These are phyloP conservation scores for Pharnaceum exiguum DNA, from an alignment of 148 eudicot genomes.

Conservation along the genomic window DNA sequence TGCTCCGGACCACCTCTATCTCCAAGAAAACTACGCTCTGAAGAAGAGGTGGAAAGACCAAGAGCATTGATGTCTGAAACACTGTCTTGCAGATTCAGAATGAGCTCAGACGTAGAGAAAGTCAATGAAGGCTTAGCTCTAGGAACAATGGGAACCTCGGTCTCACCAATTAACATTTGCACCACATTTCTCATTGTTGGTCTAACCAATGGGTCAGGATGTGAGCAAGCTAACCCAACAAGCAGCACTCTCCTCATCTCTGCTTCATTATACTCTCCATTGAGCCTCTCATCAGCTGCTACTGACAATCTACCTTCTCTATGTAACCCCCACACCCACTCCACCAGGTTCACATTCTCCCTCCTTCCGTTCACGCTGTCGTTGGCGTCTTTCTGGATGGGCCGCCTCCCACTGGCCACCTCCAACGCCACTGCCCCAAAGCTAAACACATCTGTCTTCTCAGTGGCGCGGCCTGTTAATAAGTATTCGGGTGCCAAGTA, in stretches of 20 bases:
- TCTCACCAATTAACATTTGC: slow-evolving; percentile 71
- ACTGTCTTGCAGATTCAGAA: slow-evolving; percentile 70
- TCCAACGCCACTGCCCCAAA: slow-evolving; percentile 76
- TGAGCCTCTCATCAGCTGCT: slow-evolving; percentile 45
- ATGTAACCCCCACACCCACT: slow-evolving; percentile 79
- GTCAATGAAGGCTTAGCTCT: slow-evolving; percentile 52
- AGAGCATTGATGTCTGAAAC: slow-evolving; percentile 73
- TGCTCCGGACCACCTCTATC: background rate
- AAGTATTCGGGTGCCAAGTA: slow-evolving; percentile 79
- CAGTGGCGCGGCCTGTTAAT: slow-evolving; percentile 61
- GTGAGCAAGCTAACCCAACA: slow-evolving; percentile 70
- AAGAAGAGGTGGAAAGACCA: slow-evolving; percentile 52
- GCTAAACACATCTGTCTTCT: slow-evolving; percentile 68
- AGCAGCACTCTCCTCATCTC: slow-evolving; percentile 62
- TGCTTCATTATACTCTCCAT: slow-evolving; percentile 46
- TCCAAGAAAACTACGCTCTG: slow-evolving; percentile 25
- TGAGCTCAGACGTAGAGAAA: slow-evolving; percentile 58
- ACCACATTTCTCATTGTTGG: slow-evolving; percentile 63
- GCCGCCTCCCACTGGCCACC: slow-evolving; percentile 73
- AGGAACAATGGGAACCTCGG: slow-evolving; percentile 66
- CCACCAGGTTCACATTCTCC: slow-evolving; percentile 49
- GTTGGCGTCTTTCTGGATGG: slow-evolving; percentile 45
- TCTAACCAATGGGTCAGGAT: slow-evolving; percentile 57
- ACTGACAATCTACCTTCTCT: slow-evolving; percentile 45
- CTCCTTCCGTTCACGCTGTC: slow-evolving; percentile 9